A percentile compares a stretch with the other conserved stretches of the same genome.
Conservation (phyloP, 2,329 filamentous ascomycete species). For the Daldinia sp. region DNA sequence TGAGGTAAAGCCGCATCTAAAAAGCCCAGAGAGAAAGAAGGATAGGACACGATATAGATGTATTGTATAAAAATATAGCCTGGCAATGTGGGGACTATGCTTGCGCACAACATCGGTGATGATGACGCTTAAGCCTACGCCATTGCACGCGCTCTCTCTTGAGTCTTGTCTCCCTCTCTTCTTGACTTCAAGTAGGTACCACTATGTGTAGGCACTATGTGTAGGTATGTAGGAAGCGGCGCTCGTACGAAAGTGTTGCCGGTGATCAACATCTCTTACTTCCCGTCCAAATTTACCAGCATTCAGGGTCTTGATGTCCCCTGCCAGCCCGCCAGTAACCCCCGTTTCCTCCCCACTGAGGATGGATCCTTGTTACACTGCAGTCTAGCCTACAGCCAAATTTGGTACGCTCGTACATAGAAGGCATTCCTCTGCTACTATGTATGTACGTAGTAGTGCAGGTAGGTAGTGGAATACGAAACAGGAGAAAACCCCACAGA, state of each 20-base stretch:
- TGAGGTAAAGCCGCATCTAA: constrained; percentile 38
- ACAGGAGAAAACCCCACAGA: constrained; percentile 22
- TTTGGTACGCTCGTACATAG: constrained; percentile 7
- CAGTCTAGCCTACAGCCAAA: constrained; percentile 38
- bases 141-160: constrained; percentile 10
- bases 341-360: constrained; percentile 40
- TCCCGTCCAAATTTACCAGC: constrained; percentile 39
- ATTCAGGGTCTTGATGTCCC: constrained; percentile 28
- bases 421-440: constrained; percentile 1
- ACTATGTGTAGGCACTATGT: background rate
- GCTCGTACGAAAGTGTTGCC: constrained; percentile 27
- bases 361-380: constrained; percentile 44
- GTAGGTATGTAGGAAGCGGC: constrained; percentile 30
- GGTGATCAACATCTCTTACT: constrained; percentile 39
- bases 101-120: constrained; percentile 30
- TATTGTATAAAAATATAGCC: constrained; percentile 42
- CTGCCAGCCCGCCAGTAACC: constrained; percentile 11
- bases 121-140: constrained; percentile 28
- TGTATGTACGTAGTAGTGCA: too few relatives aligned
- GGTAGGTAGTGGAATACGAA: constrained; percentile 13
- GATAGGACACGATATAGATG: constrained; percentile 26
- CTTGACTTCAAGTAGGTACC: constrained; percentile 37
- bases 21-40: constrained; percentile 14
- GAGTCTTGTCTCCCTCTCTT: constrained; percentile 1
- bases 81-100: constrained; percentile 33